These are phyloP conservation scores for Moelleriella libera DNA, from an alignment of 2,329 filamentous ascomycete genomes.

Conservation along the genomic window DNA sequence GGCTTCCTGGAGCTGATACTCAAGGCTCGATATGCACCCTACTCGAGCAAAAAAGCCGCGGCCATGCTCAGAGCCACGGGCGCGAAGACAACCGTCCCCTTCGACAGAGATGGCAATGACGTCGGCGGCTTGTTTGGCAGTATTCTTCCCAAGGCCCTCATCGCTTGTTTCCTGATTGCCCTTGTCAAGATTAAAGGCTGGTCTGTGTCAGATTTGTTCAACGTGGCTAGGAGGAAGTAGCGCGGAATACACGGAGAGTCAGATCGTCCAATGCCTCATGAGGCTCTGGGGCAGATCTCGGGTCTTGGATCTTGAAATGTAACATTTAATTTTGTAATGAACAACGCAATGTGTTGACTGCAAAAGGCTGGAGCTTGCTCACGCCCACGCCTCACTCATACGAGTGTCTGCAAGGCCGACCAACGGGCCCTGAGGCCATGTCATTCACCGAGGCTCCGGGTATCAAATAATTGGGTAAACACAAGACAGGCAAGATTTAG, in stretches of 20 bases:
- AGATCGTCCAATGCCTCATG: too few species aligned
- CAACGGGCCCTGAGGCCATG: too few species aligned
- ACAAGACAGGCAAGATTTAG: too few species aligned
- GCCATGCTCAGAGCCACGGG: conserved; percentile 3
- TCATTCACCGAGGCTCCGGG: too few species aligned
- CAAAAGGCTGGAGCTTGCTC: too few species aligned
- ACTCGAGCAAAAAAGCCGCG: conserved; percentile 7
- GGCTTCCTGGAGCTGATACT: conserved; percentile 7
- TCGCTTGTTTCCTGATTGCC: conserved; percentile 1
- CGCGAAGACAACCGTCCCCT: conserved; percentile 2
- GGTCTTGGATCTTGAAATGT: neutral
- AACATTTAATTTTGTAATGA: too few species aligned
- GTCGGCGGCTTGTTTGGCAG: neutral
- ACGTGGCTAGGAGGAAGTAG: conserved; percentile 1
- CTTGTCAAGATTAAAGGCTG: conserved; percentile 4
- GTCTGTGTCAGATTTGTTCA: conserved; percentile 1
- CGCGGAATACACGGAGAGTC: too few species aligned
- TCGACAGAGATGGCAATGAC: conserved; percentile 5
- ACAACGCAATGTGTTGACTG: too few species aligned
- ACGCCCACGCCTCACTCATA: too few species aligned
- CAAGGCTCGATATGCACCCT: conserved; percentile 9
- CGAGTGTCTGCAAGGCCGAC: too few species aligned
- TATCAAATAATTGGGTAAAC: too few species aligned
- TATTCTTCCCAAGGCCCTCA: conserved; percentile 3
- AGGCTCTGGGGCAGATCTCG: too few species aligned